Evolutionary conservation across 371 early-diverging fungal species (phyloP), one percentile per base, ranked within the genome.

Genomic region (Mortierella sp.): DNA sequence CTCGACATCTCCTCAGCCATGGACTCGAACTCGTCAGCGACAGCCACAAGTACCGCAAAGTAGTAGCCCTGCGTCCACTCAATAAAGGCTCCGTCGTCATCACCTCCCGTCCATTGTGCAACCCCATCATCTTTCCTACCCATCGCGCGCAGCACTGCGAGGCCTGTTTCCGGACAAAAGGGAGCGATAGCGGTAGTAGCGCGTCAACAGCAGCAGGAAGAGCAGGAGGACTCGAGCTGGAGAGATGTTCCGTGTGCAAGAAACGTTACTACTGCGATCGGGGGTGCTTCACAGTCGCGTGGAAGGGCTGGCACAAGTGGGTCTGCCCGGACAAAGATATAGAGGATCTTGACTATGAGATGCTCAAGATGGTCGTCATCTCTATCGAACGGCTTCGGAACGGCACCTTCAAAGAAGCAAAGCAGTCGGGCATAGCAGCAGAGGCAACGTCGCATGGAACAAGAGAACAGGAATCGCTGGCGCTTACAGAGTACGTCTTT

Each of bases 301-400:
- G 86, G 86, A 86, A 77, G 72, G 79, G 82, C 19, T 86, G 86
- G 86, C 86, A 86, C 46, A 73, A 75, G 13, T 86, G 86, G 81
- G 71, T 81, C 69, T 86, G 86, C 43, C 44, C 79, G 0, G 79
- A 81, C 48, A 76, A 79, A 50, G 82, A 86, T 44, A 73, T 59
- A 59, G 81, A 86, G 21, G 81, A 86, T 69, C 79, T 86, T 75
- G 86, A 86, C 43, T 77, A 79, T 59, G 86, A 86, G 70, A 86
- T 86, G 86, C 77, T 86, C 34, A 79, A 86, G 69, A 86, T 81
- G 86, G 70, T 86, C 10, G 82, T 73, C 75, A 86, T 86, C 46
- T 70, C 79, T n/a, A 74, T 81, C 55, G 86, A 86, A 43, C 71
- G 82, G n/a, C 82, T 86, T 13, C 74, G 79, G 19, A 81, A 79